phyloP scores from a whole-genome alignment of 176 grass and related monocot genomes.

The Ananas comosus region DNA sequence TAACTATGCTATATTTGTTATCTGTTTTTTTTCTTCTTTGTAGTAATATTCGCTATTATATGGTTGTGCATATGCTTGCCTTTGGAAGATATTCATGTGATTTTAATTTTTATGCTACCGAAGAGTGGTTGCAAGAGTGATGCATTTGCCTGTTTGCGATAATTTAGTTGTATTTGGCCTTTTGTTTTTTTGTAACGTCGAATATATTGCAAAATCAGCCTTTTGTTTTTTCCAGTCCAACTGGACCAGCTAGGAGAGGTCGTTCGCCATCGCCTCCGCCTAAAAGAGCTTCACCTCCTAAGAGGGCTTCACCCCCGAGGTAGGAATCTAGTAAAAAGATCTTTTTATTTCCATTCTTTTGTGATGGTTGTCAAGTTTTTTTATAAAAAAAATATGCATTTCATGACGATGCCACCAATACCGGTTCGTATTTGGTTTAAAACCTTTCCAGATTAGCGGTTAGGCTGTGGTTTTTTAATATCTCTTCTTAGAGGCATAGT shows the following conservation, averaged over 20 bases:
- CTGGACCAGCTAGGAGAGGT: conserved; percentile 43
- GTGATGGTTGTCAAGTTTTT: background rate
- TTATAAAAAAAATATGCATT: background rate
- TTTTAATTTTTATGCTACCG: background rate
- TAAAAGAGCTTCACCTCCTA: conserved; percentile 79
- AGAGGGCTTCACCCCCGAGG: conserved; percentile 79
- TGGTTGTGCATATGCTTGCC: background rate
- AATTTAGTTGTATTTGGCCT: too few species aligned
- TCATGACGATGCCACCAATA: background rate
- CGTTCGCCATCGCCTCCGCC: conserved; percentile 46
- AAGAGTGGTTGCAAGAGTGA: too few species aligned
- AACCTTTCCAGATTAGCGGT: too few species aligned
- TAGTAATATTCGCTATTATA: background rate
- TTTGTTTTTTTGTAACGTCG: too few species aligned
- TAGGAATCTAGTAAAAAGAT: conserved; percentile 8
- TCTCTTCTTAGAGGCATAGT: too few species aligned
- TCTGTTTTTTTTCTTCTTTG: background rate
- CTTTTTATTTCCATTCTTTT: background rate
- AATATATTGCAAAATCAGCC: too few species aligned
- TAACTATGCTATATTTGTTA: background rate
- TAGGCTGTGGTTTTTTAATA: too few species aligned
- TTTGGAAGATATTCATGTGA: background rate
- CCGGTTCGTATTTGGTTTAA: too few species aligned
- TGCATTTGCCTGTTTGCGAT: too few species aligned
- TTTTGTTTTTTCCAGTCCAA: conserved; percentile 33